phyloP scores from a whole-genome alignment of 1,284 basidiomycete species.

The Testicularia cyperi region DNA sequence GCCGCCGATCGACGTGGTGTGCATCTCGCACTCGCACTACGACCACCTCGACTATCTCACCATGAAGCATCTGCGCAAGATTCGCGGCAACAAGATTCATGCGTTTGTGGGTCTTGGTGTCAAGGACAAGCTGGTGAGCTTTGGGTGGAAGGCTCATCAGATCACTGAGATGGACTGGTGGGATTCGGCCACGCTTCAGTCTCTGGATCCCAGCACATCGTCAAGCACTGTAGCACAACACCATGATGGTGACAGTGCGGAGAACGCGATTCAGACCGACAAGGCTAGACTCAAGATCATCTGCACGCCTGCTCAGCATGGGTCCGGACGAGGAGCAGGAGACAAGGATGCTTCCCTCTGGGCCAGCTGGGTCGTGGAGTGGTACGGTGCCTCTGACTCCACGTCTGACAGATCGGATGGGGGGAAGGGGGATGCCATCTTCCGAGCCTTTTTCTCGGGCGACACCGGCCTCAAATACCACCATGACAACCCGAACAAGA shows the following conservation, averaged over 20 bases:
- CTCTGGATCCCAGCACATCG: too few relatives aligned
- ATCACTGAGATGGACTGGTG: conserved; percentile 57
- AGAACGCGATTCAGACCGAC: background rate
- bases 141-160: conserved; percentile 30
- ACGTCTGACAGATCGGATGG: background rate
- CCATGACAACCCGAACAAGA: conserved; percentile 16
- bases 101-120: conserved; percentile 52
- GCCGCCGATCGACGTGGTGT: conserved; percentile 49
- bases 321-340: conserved; percentile 42
- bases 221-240: too few relatives aligned
- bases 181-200: conserved; percentile 32
- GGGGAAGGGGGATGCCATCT: conserved; percentile 2
- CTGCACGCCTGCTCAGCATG: conserved; percentile 57
- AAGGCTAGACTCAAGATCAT: conserved; percentile 11
- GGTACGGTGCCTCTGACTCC: background rate
- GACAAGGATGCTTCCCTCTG: conserved; percentile 48
- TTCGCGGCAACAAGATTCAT: conserved; percentile 19
- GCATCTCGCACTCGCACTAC: conserved; percentile 58
- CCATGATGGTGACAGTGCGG: too few relatives aligned
- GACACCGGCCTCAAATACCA: conserved; percentile 55
- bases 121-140: conserved; percentile 39
- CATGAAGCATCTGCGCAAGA: conserved; percentile 32
- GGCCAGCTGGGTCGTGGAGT: conserved; percentile 51
- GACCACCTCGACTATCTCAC: conserved; percentile 56
- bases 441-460: conserved; percentile 52